Conservation (phyloP, 164 flowering plant species). For the Taxillus chinensis region DNA sequence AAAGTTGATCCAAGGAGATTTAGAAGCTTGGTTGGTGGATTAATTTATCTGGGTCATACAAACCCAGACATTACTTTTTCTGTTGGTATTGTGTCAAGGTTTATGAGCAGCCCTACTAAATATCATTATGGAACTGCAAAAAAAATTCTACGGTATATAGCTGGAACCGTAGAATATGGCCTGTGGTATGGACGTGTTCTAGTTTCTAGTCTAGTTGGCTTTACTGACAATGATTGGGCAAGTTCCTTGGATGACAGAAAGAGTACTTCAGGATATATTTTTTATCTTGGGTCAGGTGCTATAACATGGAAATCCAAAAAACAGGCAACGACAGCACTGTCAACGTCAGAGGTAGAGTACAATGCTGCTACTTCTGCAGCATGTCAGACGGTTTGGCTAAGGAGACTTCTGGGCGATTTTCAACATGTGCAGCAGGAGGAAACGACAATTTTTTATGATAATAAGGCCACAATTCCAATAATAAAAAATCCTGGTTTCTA, state of each 20-base stretch:
- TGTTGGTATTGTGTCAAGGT: slow-evolving; percentile 3
- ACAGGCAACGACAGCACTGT: not conserved
- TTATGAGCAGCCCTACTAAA: slow-evolving; percentile 6
- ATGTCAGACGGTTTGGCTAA: not conserved
- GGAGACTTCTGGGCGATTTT: not conserved
- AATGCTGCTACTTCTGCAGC: not conserved
- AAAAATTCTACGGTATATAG: not conserved
- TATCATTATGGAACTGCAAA: not conserved
- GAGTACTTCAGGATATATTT: not conserved
- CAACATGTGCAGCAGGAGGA: not conserved
- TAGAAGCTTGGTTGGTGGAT: slow-evolving; percentile 1
- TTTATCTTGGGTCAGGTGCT: not conserved
- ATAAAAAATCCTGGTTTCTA: not conserved
- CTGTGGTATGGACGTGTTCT: not conserved
- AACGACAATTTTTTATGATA: not conserved
- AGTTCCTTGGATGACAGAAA: not conserved
- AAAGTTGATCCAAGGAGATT: not conserved
- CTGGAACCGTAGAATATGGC: not conserved
- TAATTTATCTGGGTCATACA: slow-evolving; percentile 7
- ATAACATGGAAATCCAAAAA: not conserved
- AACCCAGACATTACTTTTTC: slow-evolving; percentile 5
- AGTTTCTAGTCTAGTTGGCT: not conserved
- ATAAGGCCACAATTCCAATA: not conserved
- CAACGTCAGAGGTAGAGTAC: not conserved
- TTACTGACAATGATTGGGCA: not conserved